Evolutionary conservation across 108 stramenopile genomes (phyloP).

Genomic region (Discostella pseudostelligera): DNA sequence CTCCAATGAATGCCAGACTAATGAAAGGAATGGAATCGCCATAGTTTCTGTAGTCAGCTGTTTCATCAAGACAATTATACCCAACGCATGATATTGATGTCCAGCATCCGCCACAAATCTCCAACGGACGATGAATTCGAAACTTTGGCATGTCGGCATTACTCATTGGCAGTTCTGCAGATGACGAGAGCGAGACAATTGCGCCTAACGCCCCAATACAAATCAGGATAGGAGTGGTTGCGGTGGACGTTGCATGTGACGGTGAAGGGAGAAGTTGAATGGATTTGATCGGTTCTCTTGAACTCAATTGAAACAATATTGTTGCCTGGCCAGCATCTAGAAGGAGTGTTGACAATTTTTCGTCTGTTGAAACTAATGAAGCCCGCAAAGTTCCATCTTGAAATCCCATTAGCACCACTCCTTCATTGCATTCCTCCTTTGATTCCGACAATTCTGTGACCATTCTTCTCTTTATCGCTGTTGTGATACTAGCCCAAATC

Average conservation of each 20-base stretch:
- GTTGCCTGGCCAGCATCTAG: conserved; percentile 5
- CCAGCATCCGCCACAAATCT: conserved; percentile 18
- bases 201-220: conserved; percentile 22
- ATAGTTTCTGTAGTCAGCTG: background rate
- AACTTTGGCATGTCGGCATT: conserved; percentile 1
- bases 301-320: conserved; percentile 24
- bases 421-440: conserved; percentile 18
- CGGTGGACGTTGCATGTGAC: background rate
- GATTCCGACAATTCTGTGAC: background rate
- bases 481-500: conserved; percentile 21
- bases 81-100: conserved; percentile 5
- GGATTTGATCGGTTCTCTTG: conserved; percentile 21
- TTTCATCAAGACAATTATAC: background rate
- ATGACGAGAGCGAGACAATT: conserved; percentile 15
- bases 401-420: conserved; percentile 40
- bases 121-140: background rate
- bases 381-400: conserved; percentile 35
- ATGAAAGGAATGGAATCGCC: background rate
- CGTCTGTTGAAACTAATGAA: conserved; percentile 16
- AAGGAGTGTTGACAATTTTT: background rate
- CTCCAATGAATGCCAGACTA: conserved; percentile 9
- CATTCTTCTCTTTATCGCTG: conserved; percentile 5
- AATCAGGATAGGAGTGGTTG: conserved; percentile 10
- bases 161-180: background rate
- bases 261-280: conserved; percentile 9